Percentiles rank a stretch among this genome's conserved stretches.
phyloP scores from a whole-genome alignment of 495 filamentous ascomycete species.

The Jackrogersella multiformis region DNA sequence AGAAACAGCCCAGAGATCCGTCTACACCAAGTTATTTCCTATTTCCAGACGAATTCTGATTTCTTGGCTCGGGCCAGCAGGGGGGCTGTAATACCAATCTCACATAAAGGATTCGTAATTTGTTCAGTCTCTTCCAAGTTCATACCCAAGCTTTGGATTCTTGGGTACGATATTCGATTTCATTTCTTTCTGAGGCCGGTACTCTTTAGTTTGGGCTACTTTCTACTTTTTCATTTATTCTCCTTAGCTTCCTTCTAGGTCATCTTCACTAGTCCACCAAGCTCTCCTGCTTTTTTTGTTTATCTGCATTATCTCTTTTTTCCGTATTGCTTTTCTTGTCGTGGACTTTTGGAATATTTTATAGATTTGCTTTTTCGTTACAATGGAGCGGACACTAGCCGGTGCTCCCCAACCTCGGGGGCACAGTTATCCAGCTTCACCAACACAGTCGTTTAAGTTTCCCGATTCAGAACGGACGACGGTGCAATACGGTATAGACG shows the following conservation, averaged over 20 bases:
- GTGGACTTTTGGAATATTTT: neutral
- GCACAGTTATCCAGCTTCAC: conserved; percentile 11
- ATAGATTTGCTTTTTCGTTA: neutral
- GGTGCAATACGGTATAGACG: conserved; percentile 12
- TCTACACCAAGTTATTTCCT: conserved; percentile 36
- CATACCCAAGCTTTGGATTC: conserved; percentile 22
- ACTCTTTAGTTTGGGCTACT: conserved; percentile 32
- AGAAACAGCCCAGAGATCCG: conserved; percentile 15
- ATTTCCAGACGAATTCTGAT: conserved; percentile 33
- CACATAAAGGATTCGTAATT: conserved; percentile 40
- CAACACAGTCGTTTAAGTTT: conserved; percentile 14
- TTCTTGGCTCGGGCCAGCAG: conserved; percentile 37
- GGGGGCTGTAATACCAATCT: conserved; percentile 33
- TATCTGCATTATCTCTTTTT: conserved; percentile 19
- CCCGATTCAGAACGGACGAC: conserved; percentile 9
- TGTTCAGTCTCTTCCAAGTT: conserved; percentile 19
- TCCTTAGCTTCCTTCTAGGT: conserved; percentile 19
- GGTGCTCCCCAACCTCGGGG: conserved; percentile 17
- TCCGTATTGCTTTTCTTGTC: conserved; percentile 9
- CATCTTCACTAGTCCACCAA: conserved; percentile 17
- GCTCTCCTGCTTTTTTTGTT: conserved; percentile 20
- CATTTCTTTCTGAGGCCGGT: conserved; percentile 43
- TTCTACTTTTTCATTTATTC: conserved; percentile 32
- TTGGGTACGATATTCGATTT: conserved; percentile 31
- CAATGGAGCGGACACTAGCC: conserved; percentile 27